phyloP scores from a whole-genome alignment of 257 asterid genomes.

The Rehmannia glutinosa region DNA sequence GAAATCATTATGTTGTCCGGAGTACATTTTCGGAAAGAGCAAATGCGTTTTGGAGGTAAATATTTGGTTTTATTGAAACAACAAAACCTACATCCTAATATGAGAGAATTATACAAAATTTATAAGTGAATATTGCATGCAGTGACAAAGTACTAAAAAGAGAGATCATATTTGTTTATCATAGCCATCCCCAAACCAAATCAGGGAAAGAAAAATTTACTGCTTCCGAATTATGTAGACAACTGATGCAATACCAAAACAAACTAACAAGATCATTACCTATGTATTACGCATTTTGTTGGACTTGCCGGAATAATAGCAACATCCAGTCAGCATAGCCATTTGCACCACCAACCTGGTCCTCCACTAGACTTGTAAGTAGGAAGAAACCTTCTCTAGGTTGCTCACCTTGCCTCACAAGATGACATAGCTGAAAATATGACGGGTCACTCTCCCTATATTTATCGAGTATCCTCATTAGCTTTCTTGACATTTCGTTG shows the following conservation, averaged over 20 bases:
- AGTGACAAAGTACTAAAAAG: background rate
- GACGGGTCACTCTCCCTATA: slow-evolving; percentile 54
- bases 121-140: background rate
- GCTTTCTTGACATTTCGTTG: slow-evolving; percentile 57
- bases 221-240: background rate
- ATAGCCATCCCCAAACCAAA: background rate
- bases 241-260: background rate
- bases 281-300: slow-evolving; percentile 53
- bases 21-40: background rate
- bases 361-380: slow-evolving; percentile 65
- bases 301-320: slow-evolving; percentile 66
- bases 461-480: slow-evolving; percentile 46
- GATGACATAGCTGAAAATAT: slow-evolving; percentile 58
- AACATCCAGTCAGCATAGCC: slow-evolving; percentile 84
- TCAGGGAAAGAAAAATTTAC: background rate
- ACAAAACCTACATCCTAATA: background rate
- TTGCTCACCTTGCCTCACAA: slow-evolving; percentile 87
- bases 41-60: background rate
- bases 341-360: slow-evolving; percentile 49
- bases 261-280: slow-evolving; percentile 27
- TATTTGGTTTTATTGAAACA: background rate
- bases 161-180: background rate
- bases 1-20: background rate
- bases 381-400: slow-evolving; percentile 66
- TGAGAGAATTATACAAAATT: background rate